Conservation (phyloP, 176 grass and related monocot species). For the Oropetium thomaeum region DNA sequence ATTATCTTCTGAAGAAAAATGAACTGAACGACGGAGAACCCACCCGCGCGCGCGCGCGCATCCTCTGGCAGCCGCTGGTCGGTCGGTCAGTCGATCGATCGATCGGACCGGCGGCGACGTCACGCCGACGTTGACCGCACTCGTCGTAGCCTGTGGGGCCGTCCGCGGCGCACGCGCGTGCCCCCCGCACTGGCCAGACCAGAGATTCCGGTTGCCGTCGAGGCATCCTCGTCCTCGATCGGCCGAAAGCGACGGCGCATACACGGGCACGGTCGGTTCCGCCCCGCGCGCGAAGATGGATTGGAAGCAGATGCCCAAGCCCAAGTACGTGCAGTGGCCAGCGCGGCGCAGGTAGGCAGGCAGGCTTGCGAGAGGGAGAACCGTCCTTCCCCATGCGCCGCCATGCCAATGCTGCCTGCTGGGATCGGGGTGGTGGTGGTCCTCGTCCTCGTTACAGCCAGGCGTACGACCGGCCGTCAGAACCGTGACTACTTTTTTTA, state of each 20-base stretch:
- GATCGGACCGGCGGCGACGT: constrained; percentile 32
- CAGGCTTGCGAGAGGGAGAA: background rate
- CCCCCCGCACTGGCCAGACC: constrained; percentile 21
- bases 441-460: no score
- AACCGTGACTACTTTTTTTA: background rate
- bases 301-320: background rate
- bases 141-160: background rate
- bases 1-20: background rate
- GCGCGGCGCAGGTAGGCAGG: no score
- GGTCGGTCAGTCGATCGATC: no score
- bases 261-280: background rate
- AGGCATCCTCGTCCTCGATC: background rate
- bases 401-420: background rate
- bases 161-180: constrained; percentile 34
- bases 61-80: no score
- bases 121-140: constrained; percentile 47
- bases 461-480: background rate
- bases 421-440: background rate
- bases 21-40: background rate
- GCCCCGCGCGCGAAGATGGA: background rate
- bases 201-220: constrained; percentile 39
- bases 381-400: background rate
- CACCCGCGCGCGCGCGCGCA: background rate
- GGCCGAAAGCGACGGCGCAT: constrained; percentile 32
- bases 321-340: background rate